Evolutionary conservation across 2,329 filamentous ascomycete genomes (phyloP), one percentile per base, ranked within the genome.

Genomic region (Aulographum hederae): DNA sequence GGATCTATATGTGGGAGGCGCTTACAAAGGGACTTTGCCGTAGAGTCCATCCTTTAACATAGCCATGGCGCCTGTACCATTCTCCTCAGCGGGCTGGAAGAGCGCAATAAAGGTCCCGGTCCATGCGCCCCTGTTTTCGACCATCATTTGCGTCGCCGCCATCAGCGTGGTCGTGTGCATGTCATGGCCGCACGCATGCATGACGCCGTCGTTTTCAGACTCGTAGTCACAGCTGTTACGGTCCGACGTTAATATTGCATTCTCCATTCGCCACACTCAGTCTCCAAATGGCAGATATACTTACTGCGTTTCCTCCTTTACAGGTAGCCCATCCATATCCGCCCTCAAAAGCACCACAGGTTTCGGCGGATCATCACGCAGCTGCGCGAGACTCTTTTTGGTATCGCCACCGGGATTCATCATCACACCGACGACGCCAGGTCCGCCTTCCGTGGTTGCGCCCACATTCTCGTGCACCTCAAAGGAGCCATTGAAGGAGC

Each of bases 141-240:
- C 47, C 0, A 80, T 52, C 0, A 61, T 52, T 14, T 63, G 54
- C 0, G 67, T 60, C 0, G 65, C 63, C 0, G 61, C 73, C 2
- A 78, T 53, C 3, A 77, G 52, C 18, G 55, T 53, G 0, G 67
- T 60, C 16, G 75, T 65, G 43, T 78, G 72, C 54, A 73, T 67
- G 40, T 75, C 71, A 41, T 78, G 73, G 0, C 73, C 73, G 45
- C 72, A 78, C 15, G 71, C 72, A 46, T 78, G 73, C 72, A 78
- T 77, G 0, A 73, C n/a, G n/a, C n/a, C n/a, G n/a, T n/a, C n/a
- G n/a, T n/a, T n/a, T n/a, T n/a, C n/a, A n/a, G n/a, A n/a, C n/a
- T n/a, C n/a, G n/a, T n/a, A n/a, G n/a, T n/a, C n/a, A n/a, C n/a
- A n/a, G n/a, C n/a, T n/a, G n/a, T n/a, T n/a, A n/a, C n/a, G n/a